phyloP scores from a whole-genome alignment of 2,329 filamentous ascomycete species.

The Truncatella angustata region DNA sequence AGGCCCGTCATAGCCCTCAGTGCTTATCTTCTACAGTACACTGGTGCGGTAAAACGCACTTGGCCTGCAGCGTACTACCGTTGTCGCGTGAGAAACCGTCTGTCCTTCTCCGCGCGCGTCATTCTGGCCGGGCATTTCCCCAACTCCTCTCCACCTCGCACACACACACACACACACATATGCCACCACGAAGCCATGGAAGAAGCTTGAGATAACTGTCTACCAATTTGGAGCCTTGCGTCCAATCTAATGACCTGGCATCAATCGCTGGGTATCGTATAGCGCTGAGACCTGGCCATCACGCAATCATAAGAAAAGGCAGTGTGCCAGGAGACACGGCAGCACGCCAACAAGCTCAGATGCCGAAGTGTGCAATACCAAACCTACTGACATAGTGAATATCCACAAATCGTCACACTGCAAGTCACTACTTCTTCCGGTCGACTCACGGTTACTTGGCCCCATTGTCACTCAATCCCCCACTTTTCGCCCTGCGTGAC shows the following conservation, averaged over 20 bases:
- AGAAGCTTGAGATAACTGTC: neutral
- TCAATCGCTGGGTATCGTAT: neutral
- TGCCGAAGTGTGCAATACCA: too few relatives aligned
- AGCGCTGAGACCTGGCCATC: neutral
- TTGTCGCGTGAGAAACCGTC: neutral
- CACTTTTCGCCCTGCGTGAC: conserved; percentile 6
- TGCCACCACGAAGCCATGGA: neutral
- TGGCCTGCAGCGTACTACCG: neutral
- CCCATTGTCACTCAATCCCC: conserved; percentile 5
- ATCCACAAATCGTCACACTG: conserved; percentile 32
- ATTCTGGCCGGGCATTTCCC: neutral
- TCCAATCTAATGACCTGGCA: neutral
- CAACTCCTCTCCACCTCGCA: neutral
- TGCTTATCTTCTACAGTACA: neutral
- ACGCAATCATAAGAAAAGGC: neutral
- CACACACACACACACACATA: neutral
- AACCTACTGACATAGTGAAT: conserved; percentile 28
- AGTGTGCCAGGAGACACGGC: conserved; percentile 10
- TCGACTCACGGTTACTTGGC: conserved; percentile 27
- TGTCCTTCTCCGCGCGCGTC: conserved; percentile 4
- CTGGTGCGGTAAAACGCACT: neutral
- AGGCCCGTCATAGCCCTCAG: neutral
- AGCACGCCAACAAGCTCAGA: too few relatives aligned
- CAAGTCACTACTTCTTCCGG: conserved; percentile 33
- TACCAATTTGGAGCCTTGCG: neutral